Evolutionary conservation across 176 grass and related monocot genomes (phyloP), one percentile per base, ranked within the genome.

Genomic region (Neostapfia colusana): DNA sequence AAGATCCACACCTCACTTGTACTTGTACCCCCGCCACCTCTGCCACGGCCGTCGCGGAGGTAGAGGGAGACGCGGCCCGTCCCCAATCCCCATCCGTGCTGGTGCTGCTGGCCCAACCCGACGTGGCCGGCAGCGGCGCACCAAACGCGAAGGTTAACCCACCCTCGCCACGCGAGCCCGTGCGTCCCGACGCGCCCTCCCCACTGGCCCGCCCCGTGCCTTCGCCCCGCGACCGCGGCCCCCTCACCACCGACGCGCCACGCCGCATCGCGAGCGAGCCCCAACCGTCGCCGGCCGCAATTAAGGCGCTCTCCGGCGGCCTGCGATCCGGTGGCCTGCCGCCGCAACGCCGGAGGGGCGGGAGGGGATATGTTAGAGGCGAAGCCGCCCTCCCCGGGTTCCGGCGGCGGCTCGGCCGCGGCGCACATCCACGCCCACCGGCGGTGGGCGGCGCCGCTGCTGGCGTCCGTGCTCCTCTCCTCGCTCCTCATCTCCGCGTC

Each of bases 361-460:
- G 39, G 42, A 28, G 31, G 61, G 1, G 38, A 93, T 31, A 31
- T 89, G 88, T 54, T 88, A 63, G 85, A 82, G 76, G 71, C 76
- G 70, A 85, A 91, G 89, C 76, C 81, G 43, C 69, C 74, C 15
- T 69, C 87, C 74, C 90, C 88, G 78, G 68, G 74, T 21, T 20
- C 75, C 51, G 18, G 81, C 81, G 54, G 67, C 61, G 20, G 78
- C 82, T 46, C 73, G 31, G 31, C 31, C 31, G 31, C 31, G 31
- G 31, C 71, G 59, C 81, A 85, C 70, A 79, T 84, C 73, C 83
- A 90, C 74, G 78, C 80, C 34, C 85, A 90, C 56, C 79, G 88
- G 45, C 87, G 92, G 67, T 97, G 93, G 93, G 69, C 88, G 48
- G 90, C 85, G 81, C 93, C 90, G 57, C 82, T 97, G 44, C 88